phyloP scores from a whole-genome alignment of 169 alveolate genomes.

The Plasmodium chabaudi region DNA sequence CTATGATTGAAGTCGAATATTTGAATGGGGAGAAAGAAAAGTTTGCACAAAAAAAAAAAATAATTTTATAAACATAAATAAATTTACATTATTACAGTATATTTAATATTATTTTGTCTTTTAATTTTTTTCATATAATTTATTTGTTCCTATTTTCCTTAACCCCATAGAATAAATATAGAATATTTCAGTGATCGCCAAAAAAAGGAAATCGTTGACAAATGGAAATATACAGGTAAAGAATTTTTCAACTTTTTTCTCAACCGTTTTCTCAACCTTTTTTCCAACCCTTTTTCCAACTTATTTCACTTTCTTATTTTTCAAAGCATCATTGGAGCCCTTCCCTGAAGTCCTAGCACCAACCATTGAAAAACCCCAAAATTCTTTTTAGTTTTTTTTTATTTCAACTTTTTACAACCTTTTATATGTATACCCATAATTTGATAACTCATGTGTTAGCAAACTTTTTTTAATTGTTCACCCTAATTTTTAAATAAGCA shows the following conservation, averaged over 20 bases:
- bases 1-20: slow-evolving; percentile 70
- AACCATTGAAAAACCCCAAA: slow-evolving; percentile 36
- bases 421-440: too few relatives aligned
- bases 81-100: neutral
- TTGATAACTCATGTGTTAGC: too few relatives aligned
- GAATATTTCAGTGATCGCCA: slow-evolving; percentile 67
- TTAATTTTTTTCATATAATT: neutral
- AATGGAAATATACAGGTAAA: slow-evolving; percentile 68
- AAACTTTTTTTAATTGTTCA: too few relatives aligned
- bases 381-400: slow-evolving; percentile 10
- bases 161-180: slow-evolving; percentile 40
- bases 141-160: neutral
- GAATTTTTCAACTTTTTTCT: too few relatives aligned
- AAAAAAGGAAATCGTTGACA: slow-evolving; percentile 39
- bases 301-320: neutral
- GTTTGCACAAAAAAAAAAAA: slow-evolving; percentile 11
- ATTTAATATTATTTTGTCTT: neutral
- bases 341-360: slow-evolving; percentile 66
- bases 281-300: neutral
- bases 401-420: too few relatives aligned
- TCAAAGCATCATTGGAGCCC: slow-evolving; percentile 42
- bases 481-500: too few relatives aligned
- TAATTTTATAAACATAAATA: neutral
- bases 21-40: slow-evolving; percentile 55
- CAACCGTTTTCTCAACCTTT: neutral